These are phyloP conservation scores for Tuber aestivum DNA, from an alignment of 495 filamentous ascomycete species.

Conservation along the genomic window DNA sequence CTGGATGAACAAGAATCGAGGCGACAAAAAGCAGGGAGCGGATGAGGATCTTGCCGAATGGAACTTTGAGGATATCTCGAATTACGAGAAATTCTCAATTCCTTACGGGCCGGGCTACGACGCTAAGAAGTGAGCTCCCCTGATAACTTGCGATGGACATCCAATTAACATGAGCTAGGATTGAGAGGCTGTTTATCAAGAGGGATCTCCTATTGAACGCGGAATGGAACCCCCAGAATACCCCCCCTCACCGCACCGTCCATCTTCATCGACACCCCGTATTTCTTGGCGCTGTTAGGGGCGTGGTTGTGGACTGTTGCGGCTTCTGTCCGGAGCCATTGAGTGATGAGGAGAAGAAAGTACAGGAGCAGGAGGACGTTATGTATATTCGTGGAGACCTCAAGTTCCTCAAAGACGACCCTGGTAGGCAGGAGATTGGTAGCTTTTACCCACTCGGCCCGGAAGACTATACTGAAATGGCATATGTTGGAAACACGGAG, in stretches of 20 bases:
- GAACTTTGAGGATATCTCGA: slow-evolving; percentile 66
- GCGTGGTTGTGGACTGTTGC: slow-evolving; percentile 73
- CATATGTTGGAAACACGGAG: slow-evolving; percentile 67
- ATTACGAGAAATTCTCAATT: slow-evolving; percentile 71
- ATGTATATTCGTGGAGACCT: slow-evolving; percentile 65
- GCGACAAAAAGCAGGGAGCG: slow-evolving; percentile 64
- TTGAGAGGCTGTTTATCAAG: slow-evolving; percentile 71
- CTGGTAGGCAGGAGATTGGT: slow-evolving; percentile 66
- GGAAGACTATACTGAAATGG: slow-evolving; percentile 74
- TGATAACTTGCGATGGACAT: background rate
- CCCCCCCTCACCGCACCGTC: slow-evolving; percentile 60
- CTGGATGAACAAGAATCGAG: slow-evolving; percentile 45
- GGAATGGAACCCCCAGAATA: slow-evolving; percentile 61
- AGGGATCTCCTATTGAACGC: slow-evolving; percentile 78
- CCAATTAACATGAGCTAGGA: slow-evolving; percentile 34
- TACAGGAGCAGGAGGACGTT: slow-evolving; percentile 64
- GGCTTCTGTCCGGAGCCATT: slow-evolving; percentile 63
- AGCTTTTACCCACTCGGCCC: slow-evolving; percentile 74
- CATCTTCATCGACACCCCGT: slow-evolving; percentile 69
- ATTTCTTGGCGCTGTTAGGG: slow-evolving; percentile 57
- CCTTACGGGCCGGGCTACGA: slow-evolving; percentile 67
- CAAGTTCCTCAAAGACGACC: slow-evolving; percentile 69
- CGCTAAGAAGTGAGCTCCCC: slow-evolving; percentile 49
- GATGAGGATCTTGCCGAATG: slow-evolving; percentile 72
- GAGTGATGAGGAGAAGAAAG: slow-evolving; percentile 62